These are phyloP conservation scores for Aspergillus fumigatiaffinis DNA, from an alignment of 2,329 filamentous ascomycete genomes.

Conservation along the genomic window DNA sequence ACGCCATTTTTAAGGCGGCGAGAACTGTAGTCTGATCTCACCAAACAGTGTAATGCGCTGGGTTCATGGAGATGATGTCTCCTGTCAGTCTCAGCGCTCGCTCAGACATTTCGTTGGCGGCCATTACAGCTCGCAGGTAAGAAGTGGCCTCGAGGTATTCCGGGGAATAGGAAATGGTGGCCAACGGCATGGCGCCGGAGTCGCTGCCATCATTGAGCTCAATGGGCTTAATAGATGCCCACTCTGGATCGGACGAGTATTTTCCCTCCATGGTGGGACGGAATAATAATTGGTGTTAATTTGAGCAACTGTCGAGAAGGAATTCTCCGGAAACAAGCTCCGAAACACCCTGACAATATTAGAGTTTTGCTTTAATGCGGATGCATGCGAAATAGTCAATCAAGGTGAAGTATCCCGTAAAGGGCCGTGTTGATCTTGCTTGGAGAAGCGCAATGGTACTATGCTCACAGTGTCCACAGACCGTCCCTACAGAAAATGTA, in stretches of 20 bases:
- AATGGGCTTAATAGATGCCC: slow-evolving; percentile 81
- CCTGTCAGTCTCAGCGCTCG: slow-evolving; percentile 78
- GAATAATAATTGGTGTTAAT: not conserved
- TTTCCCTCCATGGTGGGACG: slow-evolving; percentile 23
- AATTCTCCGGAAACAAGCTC: not conserved
- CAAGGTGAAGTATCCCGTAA: not conserved
- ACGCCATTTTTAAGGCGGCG: not conserved
- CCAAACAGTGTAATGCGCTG: slow-evolving; percentile 98
- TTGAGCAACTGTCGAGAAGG: not conserved
- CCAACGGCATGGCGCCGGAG: slow-evolving; percentile 59
- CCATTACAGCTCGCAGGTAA: slow-evolving; percentile 93
- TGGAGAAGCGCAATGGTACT: not conserved
- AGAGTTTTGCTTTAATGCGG: not conserved
- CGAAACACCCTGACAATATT: not conserved
- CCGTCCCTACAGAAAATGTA: not conserved
- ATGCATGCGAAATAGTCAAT: not conserved
- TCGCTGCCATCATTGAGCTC: slow-evolving; percentile 72
- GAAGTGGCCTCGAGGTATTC: slow-evolving; percentile 90
- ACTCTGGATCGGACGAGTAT: slow-evolving; percentile 67
- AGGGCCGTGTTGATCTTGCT: not conserved
- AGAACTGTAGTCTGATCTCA: slow-evolving; percentile 27
- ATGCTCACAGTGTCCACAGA: not conserved
- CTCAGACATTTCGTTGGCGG: slow-evolving; percentile 73
- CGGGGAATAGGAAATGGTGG: slow-evolving; percentile 85
- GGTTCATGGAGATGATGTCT: slow-evolving; percentile 87